These are phyloP conservation scores for Iberis pinnata DNA, from an alignment of 345 rosid species.

Conservation along the genomic window DNA sequence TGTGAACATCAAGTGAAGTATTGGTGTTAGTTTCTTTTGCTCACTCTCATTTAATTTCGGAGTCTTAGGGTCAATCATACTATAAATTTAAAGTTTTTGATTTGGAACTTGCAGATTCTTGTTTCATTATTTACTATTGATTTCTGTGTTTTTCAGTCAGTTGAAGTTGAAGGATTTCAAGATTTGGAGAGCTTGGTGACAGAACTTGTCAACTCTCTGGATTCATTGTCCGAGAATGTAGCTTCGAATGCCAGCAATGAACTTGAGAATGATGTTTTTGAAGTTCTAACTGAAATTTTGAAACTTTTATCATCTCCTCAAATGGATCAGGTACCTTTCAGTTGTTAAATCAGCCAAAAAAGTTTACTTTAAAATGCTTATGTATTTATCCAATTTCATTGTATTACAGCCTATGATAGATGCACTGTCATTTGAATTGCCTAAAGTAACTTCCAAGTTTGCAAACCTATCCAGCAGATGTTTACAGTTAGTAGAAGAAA, in stretches of 20 bases:
- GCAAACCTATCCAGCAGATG: constrained; percentile 44
- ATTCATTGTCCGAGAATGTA: constrained; percentile 36
- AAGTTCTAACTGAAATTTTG: constrained; percentile 38
- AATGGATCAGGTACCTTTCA: constrained; percentile 44
- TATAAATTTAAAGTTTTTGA: no score
- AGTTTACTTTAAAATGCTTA: not conserved
- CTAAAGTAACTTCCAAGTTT: constrained; percentile 57
- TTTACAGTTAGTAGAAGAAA: constrained; percentile 39
- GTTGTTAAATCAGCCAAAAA: not conserved
- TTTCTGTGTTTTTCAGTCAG: constrained; percentile 30
- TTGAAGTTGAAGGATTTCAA: constrained; percentile 37
- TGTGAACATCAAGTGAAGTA: no score
- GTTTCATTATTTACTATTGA: not conserved
- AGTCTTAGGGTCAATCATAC: no score
- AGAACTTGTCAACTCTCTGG: constrained; percentile 46
- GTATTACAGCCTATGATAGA: constrained; percentile 50
- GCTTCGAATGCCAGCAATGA: constrained; percentile 31
- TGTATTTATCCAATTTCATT: constrained; percentile 5
- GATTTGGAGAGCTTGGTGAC: constrained; percentile 35
- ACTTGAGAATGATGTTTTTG: constrained; percentile 31
- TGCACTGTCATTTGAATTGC: constrained; percentile 66
- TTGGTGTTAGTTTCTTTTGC: no score
- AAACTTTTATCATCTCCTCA: constrained; percentile 40
- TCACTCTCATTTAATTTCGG: no score
- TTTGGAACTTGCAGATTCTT: no score